Conservation (phyloP, 805 yeast genomes). For the Starmerella stigmatis region DNA sequence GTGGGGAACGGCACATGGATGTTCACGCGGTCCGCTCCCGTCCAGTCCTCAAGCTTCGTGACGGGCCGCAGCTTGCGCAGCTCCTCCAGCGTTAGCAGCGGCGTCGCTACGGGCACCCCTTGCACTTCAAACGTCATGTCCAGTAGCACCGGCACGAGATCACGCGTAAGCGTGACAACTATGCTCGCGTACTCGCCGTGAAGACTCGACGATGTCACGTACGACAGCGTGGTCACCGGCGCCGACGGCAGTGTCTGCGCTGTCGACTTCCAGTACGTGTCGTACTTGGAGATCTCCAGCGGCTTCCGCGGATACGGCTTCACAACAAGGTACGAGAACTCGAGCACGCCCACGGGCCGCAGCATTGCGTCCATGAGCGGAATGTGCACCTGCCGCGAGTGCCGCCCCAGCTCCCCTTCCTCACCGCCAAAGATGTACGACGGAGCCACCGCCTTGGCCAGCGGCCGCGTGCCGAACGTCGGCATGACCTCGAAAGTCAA, state of each 20-base stretch:
- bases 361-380: slow-evolving; percentile 77
- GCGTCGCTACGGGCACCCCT: slow-evolving; percentile 45
- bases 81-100: slow-evolving; percentile 24
- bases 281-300: slow-evolving; percentile 81
- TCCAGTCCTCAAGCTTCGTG: slow-evolving; percentile 26
- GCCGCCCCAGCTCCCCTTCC: slow-evolving; percentile 20
- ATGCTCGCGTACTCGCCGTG: slow-evolving; percentile 68
- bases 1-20: slow-evolving; percentile 27
- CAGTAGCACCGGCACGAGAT: slow-evolving; percentile 69
- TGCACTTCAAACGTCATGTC: slow-evolving; percentile 52
- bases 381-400: slow-evolving; percentile 34
- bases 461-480: slow-evolving; percentile 82
- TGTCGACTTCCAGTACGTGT: slow-evolving; percentile 94
- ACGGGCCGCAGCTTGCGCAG: slow-evolving; percentile 21
- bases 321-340: slow-evolving; percentile 69
- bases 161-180: slow-evolving; percentile 60
- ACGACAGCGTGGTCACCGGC: slow-evolving; percentile 37
- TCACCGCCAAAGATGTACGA: slow-evolving; percentile 39
- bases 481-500: slow-evolving; percentile 88
- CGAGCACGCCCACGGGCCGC: slow-evolving; percentile 69
- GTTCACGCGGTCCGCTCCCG: slow-evolving; percentile 24
- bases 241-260: slow-evolving; percentile 28
- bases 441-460: slow-evolving; percentile 79
- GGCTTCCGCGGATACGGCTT: slow-evolving; percentile 80
- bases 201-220: slow-evolving; percentile 85